phyloP scores from a whole-genome alignment of 1,139 yeast genomes.

The Taphrina wiesneri region DNA sequence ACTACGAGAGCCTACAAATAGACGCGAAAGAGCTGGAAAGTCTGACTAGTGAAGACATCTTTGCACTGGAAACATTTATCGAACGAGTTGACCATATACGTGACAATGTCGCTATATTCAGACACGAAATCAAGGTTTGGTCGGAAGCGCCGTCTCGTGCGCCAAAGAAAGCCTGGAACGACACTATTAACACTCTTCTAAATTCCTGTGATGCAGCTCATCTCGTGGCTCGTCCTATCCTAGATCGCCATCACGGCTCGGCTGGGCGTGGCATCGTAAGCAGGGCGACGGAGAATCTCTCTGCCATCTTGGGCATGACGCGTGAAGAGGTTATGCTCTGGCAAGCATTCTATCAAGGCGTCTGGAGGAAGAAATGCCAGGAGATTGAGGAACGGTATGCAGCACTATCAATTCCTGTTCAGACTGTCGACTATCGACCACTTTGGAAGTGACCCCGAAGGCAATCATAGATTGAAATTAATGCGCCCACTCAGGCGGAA shows the following conservation, averaged over 20 bases:
- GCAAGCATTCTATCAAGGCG: neutral
- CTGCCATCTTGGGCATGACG: neutral
- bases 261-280: neutral
- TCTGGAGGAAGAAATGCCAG: neutral
- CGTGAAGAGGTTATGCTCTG: neutral
- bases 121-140: neutral
- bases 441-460: neutral
- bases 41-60: neutral
- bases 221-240: neutral
- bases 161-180: neutral
- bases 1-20: neutral
- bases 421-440: neutral
- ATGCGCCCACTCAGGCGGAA: neutral
- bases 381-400: neutral
- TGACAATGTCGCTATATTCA: neutral
- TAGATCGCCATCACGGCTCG: neutral
- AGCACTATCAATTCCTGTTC: neutral
- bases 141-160: neutral
- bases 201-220: neutral
- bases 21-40: neutral
- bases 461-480: neutral
- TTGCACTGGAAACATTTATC: slow-evolving; percentile 5
- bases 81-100: neutral
- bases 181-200: neutral
- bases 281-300: neutral